phyloP scores from a whole-genome alignment of 139 green algal species.

The Dunaliella primolecta region DNA sequence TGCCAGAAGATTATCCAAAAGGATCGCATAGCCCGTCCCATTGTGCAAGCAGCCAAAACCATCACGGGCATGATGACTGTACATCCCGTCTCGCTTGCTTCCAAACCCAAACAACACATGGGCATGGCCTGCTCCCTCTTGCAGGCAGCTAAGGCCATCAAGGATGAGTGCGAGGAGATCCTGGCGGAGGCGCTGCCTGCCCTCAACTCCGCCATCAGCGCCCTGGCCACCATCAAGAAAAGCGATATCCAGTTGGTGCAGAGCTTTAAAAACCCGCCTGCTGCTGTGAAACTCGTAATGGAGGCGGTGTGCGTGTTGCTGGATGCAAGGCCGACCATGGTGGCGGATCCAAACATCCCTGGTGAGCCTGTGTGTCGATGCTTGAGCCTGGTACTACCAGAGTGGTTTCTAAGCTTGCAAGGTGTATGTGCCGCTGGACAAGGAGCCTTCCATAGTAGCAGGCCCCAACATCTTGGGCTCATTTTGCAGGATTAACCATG shows the following conservation, averaged over 20 bases:
- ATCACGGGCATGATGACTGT: too few relatives aligned
- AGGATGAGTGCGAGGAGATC: slow-evolving; percentile 73
- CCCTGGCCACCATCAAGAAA: slow-evolving; percentile 72
- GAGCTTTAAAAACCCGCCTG: slow-evolving; percentile 68
- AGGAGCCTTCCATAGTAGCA: slow-evolving; percentile 78
- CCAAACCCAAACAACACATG: too few relatives aligned
- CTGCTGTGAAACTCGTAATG: slow-evolving; percentile 73
- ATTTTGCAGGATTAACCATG: too few relatives aligned
- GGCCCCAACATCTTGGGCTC: slow-evolving; percentile 74
- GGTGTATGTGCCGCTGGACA: slow-evolving; percentile 80
- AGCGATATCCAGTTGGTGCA: slow-evolving; percentile 69
- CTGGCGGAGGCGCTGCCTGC: slow-evolving; percentile 65
- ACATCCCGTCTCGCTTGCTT: too few relatives aligned
- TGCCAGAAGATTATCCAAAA: too few relatives aligned
- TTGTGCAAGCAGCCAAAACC: too few relatives aligned
- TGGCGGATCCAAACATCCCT: slow-evolving; percentile 67
- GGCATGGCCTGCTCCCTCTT: too few relatives aligned
- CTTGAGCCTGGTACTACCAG: too few relatives aligned
- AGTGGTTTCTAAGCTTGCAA: too few relatives aligned
- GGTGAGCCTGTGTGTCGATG: slow-evolving; percentile 30
- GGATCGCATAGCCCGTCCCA: too few relatives aligned
- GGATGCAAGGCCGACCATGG: slow-evolving; percentile 80
- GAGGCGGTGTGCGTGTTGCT: slow-evolving; percentile 83
- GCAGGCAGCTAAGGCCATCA: slow-evolving; percentile 58
- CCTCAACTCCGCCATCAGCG: slow-evolving; percentile 59